Evolutionary conservation across 352 stramenopile species (phyloP).

Genomic region (Globisporangium okanoganense): DNA sequence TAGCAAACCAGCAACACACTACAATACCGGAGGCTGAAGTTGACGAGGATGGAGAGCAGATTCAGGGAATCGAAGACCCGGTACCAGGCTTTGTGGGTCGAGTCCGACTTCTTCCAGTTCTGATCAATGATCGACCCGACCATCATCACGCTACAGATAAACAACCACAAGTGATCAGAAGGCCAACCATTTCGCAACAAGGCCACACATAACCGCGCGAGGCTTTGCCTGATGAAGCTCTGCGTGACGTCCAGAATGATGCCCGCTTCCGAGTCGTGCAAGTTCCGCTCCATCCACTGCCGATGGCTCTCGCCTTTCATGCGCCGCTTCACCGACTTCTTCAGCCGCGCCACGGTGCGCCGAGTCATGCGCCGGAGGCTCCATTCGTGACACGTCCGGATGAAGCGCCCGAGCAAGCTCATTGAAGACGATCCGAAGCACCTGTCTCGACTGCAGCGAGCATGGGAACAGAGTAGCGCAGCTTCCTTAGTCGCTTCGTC

Average conservation of each 20-base stretch:
- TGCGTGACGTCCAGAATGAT: slow-evolving; percentile 52
- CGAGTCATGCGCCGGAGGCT: slow-evolving; percentile 10
- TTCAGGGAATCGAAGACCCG: slow-evolving; percentile 46
- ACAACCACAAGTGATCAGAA: background rate
- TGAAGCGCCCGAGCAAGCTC: slow-evolving; percentile 8
- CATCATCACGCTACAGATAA: slow-evolving; percentile 36
- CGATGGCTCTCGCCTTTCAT: slow-evolving; percentile 63
- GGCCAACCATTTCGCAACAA: no score
- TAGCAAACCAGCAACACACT: background rate
- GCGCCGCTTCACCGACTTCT: slow-evolving; percentile 45
- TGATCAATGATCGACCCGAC: slow-evolving; percentile 56
- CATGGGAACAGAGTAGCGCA: background rate
- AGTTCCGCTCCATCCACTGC: slow-evolving; percentile 70
- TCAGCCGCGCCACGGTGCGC: slow-evolving; percentile 4
- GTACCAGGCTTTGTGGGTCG: slow-evolving; percentile 26
- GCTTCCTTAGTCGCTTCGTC: background rate
- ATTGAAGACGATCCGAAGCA: background rate
- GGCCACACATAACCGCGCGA: background rate
- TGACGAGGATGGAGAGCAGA: slow-evolving; percentile 36
- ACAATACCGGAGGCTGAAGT: slow-evolving; percentile 41
- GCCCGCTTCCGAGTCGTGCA: slow-evolving; percentile 62
- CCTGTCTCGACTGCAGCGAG: background rate
- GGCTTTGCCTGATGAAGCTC: slow-evolving; percentile 36
- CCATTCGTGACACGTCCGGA: slow-evolving; percentile 14
- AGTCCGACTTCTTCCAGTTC: slow-evolving; percentile 47